Conservation (phyloP, 805 yeast species). For the Metschnikowia amazonensis region DNA sequence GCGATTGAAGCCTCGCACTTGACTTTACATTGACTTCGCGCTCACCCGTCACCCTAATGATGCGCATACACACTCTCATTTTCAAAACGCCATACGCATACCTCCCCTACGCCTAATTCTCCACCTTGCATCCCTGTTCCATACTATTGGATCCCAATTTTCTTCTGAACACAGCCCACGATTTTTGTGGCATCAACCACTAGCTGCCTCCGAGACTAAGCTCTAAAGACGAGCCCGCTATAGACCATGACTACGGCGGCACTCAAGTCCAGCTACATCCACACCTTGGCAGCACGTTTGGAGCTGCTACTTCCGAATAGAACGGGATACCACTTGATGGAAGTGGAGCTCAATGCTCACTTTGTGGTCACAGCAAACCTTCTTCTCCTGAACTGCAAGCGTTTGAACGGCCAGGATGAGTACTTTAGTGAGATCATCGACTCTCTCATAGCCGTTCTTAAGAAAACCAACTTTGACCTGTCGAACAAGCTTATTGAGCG, state of each 20-base stretch:
- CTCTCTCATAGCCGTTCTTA: slow-evolving; percentile 24
- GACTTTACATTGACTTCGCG: slow-evolving; percentile 2
- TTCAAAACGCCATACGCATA: slow-evolving; percentile 1
- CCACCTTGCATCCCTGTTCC: background rate
- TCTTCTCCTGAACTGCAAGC: slow-evolving; percentile 19
- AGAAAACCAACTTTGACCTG: slow-evolving; percentile 16
- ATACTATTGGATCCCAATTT: background rate
- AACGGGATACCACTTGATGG: slow-evolving; percentile 36
- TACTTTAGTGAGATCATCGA: slow-evolving; percentile 20
- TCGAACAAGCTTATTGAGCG: slow-evolving; percentile 23
- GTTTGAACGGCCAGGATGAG: slow-evolving; percentile 10
- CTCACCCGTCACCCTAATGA: background rate
- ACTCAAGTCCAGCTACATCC: slow-evolving; percentile 13
- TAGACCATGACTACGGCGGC: slow-evolving; percentile 5
- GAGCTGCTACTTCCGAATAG: slow-evolving; percentile 35
- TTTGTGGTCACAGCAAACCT: slow-evolving; percentile 31
- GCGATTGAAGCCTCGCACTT: background rate
- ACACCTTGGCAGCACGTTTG: slow-evolving; percentile 21
- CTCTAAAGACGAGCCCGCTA: background rate
- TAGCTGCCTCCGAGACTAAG: background rate
- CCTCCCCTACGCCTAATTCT: background rate
- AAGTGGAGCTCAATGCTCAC: slow-evolving; percentile 41
- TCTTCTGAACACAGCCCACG: background rate
- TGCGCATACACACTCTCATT: slow-evolving; percentile 1
- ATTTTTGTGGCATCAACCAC: background rate